Evolutionary conservation across 192 early-diverging fungal genomes (phyloP), one percentile per base, ranked within the genome.

Genomic region (Thamnidium elegans): DNA sequence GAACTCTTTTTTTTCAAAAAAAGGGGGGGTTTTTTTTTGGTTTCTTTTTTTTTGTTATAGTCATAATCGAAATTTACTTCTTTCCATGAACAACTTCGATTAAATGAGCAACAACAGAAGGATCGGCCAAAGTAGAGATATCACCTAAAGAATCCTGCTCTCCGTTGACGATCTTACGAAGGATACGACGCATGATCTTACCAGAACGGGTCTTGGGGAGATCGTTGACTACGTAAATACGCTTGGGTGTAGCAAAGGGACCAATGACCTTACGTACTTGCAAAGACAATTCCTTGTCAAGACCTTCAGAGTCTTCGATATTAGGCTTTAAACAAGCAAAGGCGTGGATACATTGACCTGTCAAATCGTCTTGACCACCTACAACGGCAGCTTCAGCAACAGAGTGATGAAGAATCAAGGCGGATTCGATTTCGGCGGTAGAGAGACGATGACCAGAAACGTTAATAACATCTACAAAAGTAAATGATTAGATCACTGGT

Each of bases 161-260:
- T 62, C 84, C 84, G 32, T 82, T 91, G 58, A 95, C 91, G 55
- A 95, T 86, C 88, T 98, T 98, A 71, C 95, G 82, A 73, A 98
- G 80, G 67, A 98, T 90, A 50, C 96, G 85, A 50, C 96, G 84
- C 90, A 98, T 96, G 71, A 98, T 94, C 83, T 98, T 98, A 50
- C 96, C 96, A 31, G 87, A 90, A 21, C 95, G 85, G 14, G 96
- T 98, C 83, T 98, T 97, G 68, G 96, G 96, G 53, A 97, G 81
- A 76, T 96, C 94, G 36, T 81, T 80, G 7, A 92, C 89, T 65
- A 98, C 71, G 53, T 97, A 86, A 36, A 98, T 86, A 50, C 83
- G 80, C 77, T 94, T 94, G 26, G 96, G 96, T 3, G 90, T 85
- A 53, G 96, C 96, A 63, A 98, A 95, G 11, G 96, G 92, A 2